Conservation (phyloP, 352 stramenopile genomes). For the Thalassiosira allenii region DNA sequence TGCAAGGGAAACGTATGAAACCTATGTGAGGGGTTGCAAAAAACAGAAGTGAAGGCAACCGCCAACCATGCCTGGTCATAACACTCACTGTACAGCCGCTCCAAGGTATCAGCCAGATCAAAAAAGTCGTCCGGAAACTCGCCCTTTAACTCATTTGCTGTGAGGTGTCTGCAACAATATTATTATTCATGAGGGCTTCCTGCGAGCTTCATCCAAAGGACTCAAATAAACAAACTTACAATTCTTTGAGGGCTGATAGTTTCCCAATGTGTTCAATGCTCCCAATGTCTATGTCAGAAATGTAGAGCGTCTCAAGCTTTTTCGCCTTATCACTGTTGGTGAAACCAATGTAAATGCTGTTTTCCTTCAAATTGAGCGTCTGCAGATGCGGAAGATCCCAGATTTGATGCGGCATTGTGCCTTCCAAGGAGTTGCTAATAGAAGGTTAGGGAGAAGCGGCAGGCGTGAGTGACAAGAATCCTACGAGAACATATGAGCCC, state of each 20-base stretch:
- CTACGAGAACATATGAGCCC: neutral
- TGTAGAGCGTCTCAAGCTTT: slow-evolving; percentile 64
- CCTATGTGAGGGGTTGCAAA: slow-evolving; percentile 8
- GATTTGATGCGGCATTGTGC: slow-evolving; percentile 58
- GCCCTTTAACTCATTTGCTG: slow-evolving; percentile 55
- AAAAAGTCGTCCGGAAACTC: slow-evolving; percentile 63
- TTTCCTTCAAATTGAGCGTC: slow-evolving; percentile 61
- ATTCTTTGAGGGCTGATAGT: slow-evolving; percentile 51
- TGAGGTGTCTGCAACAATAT: slow-evolving; percentile 49
- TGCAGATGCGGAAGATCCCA: slow-evolving; percentile 51
- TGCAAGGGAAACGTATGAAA: slow-evolving; percentile 8
- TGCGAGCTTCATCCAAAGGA: neutral
- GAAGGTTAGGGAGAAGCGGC: neutral
- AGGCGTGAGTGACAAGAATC: too few relatives aligned
- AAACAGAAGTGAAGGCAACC: neutral
- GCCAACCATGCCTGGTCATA: too few relatives aligned
- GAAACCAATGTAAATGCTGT: slow-evolving; percentile 60
- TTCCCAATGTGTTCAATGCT: slow-evolving; percentile 57
- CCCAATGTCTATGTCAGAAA: slow-evolving; percentile 70
- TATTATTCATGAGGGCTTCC: neutral
- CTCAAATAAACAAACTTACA: slow-evolving; percentile 31
- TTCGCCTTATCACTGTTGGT: slow-evolving; percentile 59
- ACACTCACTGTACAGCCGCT: slow-evolving; percentile 59
- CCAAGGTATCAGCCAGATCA: slow-evolving; percentile 57
- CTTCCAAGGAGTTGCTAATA: slow-evolving; percentile 51